Evolutionary conservation across 2,329 filamentous ascomycete genomes (phyloP).

Genomic region (Fusarium tanahbumbuense): DNA sequence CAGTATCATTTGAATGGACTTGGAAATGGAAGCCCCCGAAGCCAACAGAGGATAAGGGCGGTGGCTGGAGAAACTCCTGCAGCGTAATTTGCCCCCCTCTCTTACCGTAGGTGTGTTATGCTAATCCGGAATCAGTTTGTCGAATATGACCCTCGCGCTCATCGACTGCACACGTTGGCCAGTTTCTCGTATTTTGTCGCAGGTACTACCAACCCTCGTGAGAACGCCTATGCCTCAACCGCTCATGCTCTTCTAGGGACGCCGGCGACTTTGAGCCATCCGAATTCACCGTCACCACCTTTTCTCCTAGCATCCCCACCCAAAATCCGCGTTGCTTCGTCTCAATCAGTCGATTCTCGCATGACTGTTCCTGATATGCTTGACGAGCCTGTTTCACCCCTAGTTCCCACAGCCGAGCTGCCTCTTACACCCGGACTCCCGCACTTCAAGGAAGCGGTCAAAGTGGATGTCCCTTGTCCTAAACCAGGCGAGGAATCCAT

Average conservation of each 20-base stretch:
- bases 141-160: slow-evolving; percentile 94
- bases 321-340: slow-evolving; percentile 84
- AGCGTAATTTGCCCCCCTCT: slow-evolving; percentile 67
- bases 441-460: slow-evolving; percentile 67
- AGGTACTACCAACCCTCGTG: slow-evolving; percentile 64
- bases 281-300: slow-evolving; percentile 76
- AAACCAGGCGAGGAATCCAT: slow-evolving; percentile 87
- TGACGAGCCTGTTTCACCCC: slow-evolving; percentile 69
- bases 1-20: slow-evolving; percentile 91
- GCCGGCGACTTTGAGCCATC: slow-evolving; percentile 61
- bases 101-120: not conserved
- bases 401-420: slow-evolving; percentile 54
- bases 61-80: slow-evolving; percentile 95
- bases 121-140: slow-evolving; percentile 74
- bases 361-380: slow-evolving; percentile 75
- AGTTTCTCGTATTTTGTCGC: slow-evolving; percentile 97
- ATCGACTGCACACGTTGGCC: slow-evolving; percentile 86
- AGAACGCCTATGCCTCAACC: slow-evolving; percentile 4
- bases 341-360: slow-evolving; percentile 86
- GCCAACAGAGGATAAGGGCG: slow-evolving; percentile 80
- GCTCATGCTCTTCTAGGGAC: slow-evolving; percentile 55
- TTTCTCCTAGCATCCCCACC: slow-evolving; percentile 79
- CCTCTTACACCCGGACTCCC: slow-evolving; percentile 44
- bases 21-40: slow-evolving; percentile 98
- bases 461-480: slow-evolving; percentile 88